A percentile compares a stretch with the other conserved stretches of the same genome.
Conservation (phyloP, 768 basidiomycete genomes). For the Suillus fuscotomentosus region DNA sequence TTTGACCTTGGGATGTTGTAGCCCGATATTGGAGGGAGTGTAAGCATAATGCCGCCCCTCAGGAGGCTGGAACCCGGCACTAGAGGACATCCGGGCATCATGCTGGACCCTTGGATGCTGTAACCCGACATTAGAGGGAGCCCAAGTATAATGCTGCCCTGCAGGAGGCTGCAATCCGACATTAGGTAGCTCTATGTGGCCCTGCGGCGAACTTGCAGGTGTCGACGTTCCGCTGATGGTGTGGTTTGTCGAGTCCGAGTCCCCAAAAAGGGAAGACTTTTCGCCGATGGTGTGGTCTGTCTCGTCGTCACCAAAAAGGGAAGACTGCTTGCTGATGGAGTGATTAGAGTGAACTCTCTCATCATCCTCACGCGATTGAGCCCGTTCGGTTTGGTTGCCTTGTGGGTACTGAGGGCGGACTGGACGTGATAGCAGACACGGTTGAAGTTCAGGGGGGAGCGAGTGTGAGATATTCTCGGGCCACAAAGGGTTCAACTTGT, state of each 20-base stretch:
- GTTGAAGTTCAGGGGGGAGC: constrained; percentile 22
- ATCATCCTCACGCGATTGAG: background rate
- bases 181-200: background rate
- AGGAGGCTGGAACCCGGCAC: background rate
- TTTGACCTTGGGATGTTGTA: background rate
- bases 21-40: background rate
- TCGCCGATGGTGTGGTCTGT: background rate
- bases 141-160: background rate
- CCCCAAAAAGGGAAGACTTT: background rate
- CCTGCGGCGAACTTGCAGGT: background rate
- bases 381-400: constrained; percentile 25
- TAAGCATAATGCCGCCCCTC: background rate
- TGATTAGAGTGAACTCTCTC: constrained; percentile 3
- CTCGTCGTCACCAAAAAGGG: too few species aligned
- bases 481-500: constrained; percentile 8
- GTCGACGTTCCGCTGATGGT: background rate
- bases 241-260: background rate
- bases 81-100: background rate
- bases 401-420: background rate
- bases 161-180: background rate
- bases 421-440: constrained; percentile 16
- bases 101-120: background rate
- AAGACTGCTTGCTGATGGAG: too few species aligned
- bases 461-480: constrained; percentile 6
- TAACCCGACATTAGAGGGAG: background rate